Evolutionary conservation across 306 rosid species (phyloP), one percentile per base, ranked within the genome.

Genomic region (Vigna radiata): DNA sequence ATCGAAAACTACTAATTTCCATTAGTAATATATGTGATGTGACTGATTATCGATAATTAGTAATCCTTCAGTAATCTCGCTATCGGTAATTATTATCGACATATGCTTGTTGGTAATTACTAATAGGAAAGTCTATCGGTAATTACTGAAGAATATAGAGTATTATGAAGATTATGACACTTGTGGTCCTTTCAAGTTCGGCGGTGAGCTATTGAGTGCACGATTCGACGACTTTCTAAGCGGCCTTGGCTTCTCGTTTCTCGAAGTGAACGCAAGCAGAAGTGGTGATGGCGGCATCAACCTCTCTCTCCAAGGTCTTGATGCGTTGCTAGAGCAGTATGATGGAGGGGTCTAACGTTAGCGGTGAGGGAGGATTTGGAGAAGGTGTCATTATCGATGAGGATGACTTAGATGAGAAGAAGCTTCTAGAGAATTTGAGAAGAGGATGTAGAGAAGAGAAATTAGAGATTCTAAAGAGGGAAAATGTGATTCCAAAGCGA

Each of bases 151-250:
- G 27, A 25, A 25, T 25, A 25, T 25, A 47, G 17, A 6, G 50
- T 25, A 3, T 5, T 9, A 47, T 1, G 27, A 6, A 2, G 8
- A 46, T 2, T 13, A 11, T 10, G 27, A 54, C 89, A 94, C 98
- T 92, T 75, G 96, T 89, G 74, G 97, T 95, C 87, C 90, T 95
- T 88, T 95, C 98, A 4, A 95, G 97, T 84, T 95, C 98, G 77
- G 52, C 87, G 12, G 95, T 90, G 84, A 92, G 82, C 58, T 92
- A 90, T 9, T 78, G 92, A 33, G 97, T 87, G 73, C 79, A 96
- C 15, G 84, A 79, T 48, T 95, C 98, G 86, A 96, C 93, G n/a
- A 91, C 85, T 82, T 82, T 92, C 76, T 88, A 97, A 1, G 93
- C 87, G 5, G 97, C 89, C 75, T 95, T 97, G 3, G 96, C 98